Evolutionary conservation across 2,329 filamentous ascomycete species (phyloP).

Genomic region (Calcarisporium arbuscula): DNA sequence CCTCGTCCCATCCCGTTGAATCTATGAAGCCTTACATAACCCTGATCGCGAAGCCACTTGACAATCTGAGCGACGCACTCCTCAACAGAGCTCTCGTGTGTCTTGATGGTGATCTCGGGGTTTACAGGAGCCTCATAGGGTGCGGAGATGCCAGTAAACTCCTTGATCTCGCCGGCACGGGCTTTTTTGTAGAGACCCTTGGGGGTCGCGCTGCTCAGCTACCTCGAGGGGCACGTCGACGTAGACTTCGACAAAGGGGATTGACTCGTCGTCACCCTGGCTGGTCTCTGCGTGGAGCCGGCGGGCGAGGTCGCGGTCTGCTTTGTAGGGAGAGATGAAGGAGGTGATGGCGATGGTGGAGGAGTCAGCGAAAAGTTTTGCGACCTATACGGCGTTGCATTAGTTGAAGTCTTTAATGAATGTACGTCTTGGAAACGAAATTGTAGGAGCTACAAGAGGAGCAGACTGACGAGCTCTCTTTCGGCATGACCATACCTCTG

Average conservation of each 20-base stretch:
- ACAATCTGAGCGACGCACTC: constrained; percentile 84
- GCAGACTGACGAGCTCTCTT: too few relatives aligned
- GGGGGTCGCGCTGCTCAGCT: constrained; percentile 88
- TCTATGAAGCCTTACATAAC: constrained; percentile 27
- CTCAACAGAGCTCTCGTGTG: constrained; percentile 75
- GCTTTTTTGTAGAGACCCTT: constrained; percentile 99
- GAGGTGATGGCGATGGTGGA: constrained; percentile 84
- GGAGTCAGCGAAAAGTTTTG: constrained; percentile 91
- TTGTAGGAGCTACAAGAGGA: too few relatives aligned
- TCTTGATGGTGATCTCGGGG: constrained; percentile 82
- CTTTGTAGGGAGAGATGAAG: constrained; percentile 93
- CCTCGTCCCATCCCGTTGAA: not conserved
- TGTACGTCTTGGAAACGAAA: not conserved
- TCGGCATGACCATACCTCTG: constrained; percentile 50
- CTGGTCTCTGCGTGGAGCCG: constrained; percentile 60
- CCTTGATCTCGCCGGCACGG: constrained; percentile 85
- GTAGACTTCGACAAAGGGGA: constrained; percentile 90
- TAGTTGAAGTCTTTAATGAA: too few relatives aligned
- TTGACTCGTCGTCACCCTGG: constrained; percentile 54
- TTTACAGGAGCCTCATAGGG: constrained; percentile 87
- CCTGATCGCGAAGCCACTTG: constrained; percentile 67
- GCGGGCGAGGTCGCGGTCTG: constrained; percentile 77
- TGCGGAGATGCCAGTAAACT: constrained; percentile 92
- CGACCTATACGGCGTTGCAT: constrained; percentile 50
- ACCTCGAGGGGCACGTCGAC: constrained; percentile 88